phyloP scores from a whole-genome alignment of 345 rosid species.

The sweet orange (Citrus sinensis) region DNA sequence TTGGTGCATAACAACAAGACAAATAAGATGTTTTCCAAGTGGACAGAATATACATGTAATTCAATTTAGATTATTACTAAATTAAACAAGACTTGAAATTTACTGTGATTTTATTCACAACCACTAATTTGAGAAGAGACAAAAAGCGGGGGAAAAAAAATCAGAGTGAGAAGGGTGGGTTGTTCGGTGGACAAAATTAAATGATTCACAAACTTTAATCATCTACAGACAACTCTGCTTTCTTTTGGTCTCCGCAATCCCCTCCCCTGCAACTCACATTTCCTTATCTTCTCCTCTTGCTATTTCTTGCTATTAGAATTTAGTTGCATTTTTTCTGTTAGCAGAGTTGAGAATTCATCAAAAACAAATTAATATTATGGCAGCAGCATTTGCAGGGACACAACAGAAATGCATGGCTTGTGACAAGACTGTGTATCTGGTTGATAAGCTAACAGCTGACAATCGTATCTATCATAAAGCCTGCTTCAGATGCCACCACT shows the following conservation, averaged over 20 bases:
- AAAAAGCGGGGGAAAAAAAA: not conserved
- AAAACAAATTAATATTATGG: constrained; percentile 42
- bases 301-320: not conserved
- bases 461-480: constrained; percentile 88
- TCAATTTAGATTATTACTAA: not conserved
- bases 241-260: constrained; percentile 31
- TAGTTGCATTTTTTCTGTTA: not conserved
- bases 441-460: constrained; percentile 96
- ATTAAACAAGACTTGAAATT: not conserved
- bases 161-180: constrained; percentile 14
- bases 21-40: not conserved
- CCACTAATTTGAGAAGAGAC: not conserved
- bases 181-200: constrained; percentile 27
- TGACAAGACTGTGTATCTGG: constrained; percentile 93
- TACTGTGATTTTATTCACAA: constrained; percentile 1
- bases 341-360: not conserved
- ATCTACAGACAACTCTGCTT: constrained; percentile 29
- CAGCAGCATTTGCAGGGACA: constrained; percentile 98
- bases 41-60: too few relatives aligned
- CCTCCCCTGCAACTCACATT: constrained; percentile 12
- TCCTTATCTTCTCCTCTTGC: constrained; percentile 16
- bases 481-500: constrained; percentile 98
- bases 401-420: constrained; percentile 99
- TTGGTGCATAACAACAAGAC: not conserved
- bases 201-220: constrained; percentile 40